Percentiles rank a stretch among this genome's conserved stretches.
Evolutionary conservation across 179 eudicot genomes (phyloP).

Genomic region (Actinidia arguta): DNA sequence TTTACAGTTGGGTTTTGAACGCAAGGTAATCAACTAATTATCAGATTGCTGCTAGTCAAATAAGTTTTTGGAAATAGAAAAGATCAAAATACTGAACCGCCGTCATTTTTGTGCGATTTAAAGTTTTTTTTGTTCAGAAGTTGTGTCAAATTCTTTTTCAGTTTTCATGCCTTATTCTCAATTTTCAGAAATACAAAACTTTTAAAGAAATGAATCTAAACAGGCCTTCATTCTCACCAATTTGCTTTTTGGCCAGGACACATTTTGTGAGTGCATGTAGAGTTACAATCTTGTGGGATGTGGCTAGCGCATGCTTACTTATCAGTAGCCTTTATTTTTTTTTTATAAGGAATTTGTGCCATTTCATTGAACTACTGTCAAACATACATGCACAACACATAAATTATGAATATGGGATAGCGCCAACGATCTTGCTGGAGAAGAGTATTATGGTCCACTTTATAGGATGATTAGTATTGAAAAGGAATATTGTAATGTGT

Average conservation of each 20-base stretch:
- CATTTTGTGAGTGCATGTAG: not conserved
- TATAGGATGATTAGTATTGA: not conserved
- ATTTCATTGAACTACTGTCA: not conserved
- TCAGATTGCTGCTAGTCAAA: not conserved
- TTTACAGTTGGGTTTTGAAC: not conserved
- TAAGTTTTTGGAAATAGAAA: not conserved
- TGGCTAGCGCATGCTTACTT: not conserved
- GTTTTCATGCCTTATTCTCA: not conserved
- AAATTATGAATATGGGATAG: not conserved
- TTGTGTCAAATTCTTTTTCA: not conserved
- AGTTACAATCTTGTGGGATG: not conserved
- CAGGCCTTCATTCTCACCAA: not conserved
- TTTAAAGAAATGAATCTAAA: conserved; percentile 5
- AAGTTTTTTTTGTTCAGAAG: not conserved
- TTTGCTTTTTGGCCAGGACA: not conserved
- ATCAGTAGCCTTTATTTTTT: not conserved
- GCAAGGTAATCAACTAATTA: not conserved
- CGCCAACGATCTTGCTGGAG: not conserved
- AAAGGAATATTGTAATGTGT: not conserved
- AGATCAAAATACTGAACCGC: not conserved
- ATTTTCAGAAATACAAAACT: not conserved
- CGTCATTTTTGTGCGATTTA: not conserved
- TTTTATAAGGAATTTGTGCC: not conserved
- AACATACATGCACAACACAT: not conserved
- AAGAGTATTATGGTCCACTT: not conserved